Conservation (phyloP, 257 asterid species). For the Nicotiana tabacum region DNA sequence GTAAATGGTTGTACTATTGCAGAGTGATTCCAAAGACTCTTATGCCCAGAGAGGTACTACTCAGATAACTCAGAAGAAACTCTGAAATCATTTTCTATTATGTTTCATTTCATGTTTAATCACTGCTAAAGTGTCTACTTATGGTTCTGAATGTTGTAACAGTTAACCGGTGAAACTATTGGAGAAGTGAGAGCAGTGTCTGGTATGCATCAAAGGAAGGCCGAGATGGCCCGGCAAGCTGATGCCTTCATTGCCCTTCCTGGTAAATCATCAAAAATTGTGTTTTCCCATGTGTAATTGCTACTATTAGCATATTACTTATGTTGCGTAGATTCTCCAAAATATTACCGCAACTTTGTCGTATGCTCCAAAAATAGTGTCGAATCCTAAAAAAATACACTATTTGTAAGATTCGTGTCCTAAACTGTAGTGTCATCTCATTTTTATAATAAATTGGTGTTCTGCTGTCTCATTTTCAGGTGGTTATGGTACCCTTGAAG, state of each 20-base stretch:
- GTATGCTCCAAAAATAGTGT: too few relatives aligned
- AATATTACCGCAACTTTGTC: too few relatives aligned
- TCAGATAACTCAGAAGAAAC: background rate
- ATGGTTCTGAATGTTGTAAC: background rate
- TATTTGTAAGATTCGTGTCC: background rate
- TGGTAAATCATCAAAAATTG: slow-evolving; percentile 27
- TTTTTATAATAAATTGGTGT: background rate
- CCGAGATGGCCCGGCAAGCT: slow-evolving; percentile 95
- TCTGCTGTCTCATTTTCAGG: slow-evolving; percentile 32
- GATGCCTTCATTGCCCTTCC: slow-evolving; percentile 98
- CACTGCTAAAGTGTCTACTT: background rate
- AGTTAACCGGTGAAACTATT: slow-evolving; percentile 72
- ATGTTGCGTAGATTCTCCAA: too few relatives aligned
- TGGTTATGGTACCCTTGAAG: slow-evolving; percentile 97
- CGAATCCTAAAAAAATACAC: too few relatives aligned
- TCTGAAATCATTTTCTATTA: background rate
- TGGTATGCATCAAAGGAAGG: slow-evolving; percentile 91
- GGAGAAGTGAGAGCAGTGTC: slow-evolving; percentile 90
- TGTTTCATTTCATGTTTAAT: background rate
- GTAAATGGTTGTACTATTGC: slow-evolving; percentile 17
- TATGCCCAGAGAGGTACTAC: slow-evolving; percentile 83
- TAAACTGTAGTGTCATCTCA: background rate
- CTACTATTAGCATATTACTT: too few relatives aligned
- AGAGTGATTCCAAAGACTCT: slow-evolving; percentile 90
- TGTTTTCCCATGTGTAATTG: background rate